phyloP scores from a whole-genome alignment of 106 monocot species.

The Agapanthus africanus region DNA sequence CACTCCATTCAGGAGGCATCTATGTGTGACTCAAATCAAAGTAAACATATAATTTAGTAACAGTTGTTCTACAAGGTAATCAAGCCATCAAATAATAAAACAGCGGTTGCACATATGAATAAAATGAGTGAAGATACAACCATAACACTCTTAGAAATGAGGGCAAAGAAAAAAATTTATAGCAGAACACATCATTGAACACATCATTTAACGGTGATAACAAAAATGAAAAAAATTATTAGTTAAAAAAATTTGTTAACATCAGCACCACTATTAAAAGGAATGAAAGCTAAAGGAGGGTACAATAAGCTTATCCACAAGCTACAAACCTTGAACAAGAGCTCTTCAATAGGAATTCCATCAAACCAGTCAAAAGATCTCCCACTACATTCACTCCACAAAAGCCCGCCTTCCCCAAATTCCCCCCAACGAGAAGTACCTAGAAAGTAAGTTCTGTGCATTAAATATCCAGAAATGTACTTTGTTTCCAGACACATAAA shows the following conservation, averaged over 20 bases:
- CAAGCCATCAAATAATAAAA: background rate
- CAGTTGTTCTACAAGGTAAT: background rate
- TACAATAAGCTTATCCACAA: background rate
- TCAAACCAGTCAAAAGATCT: constrained; percentile 92
- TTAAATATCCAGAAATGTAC: background rate
- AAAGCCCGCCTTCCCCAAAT: constrained; percentile 87
- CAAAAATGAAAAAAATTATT: background rate
- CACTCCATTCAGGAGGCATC: background rate
- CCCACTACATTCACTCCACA: constrained; percentile 96
- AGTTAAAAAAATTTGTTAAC: background rate
- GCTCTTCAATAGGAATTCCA: constrained; percentile 66
- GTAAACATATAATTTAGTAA: background rate
- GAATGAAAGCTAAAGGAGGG: background rate
- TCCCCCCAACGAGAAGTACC: constrained; percentile 96
- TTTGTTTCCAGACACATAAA: background rate
- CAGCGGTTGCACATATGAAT: background rate
- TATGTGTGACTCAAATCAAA: background rate
- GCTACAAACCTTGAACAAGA: constrained; percentile 65
- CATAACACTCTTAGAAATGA: background rate
- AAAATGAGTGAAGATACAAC: background rate
- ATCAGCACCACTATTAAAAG: background rate
- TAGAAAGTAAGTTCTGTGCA: constrained; percentile 18
- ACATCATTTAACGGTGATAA: background rate
- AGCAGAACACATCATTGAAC: too few species aligned
- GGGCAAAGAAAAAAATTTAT: background rate